Conservation (phyloP, 2,329 filamentous ascomycete species). For the Alternaria panax region DNA sequence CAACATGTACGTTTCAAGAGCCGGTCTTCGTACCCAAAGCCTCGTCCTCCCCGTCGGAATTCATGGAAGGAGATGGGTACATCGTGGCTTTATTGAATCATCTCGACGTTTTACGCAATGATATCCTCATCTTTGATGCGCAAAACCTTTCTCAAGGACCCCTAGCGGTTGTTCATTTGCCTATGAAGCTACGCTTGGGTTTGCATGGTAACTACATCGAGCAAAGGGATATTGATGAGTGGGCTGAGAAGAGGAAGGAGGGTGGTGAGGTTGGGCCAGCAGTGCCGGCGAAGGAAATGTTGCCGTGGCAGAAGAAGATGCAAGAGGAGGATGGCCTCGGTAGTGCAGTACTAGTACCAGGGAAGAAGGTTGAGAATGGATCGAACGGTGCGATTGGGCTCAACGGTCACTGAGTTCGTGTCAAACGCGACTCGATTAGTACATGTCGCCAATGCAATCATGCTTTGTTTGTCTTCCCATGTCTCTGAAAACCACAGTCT, state of each 20-base stretch:
- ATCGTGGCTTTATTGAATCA: slow-evolving; percentile 55
- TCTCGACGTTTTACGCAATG: slow-evolving; percentile 51
- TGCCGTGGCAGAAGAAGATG: slow-evolving; percentile 43
- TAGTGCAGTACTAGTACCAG: slow-evolving; percentile 3
- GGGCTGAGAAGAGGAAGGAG: slow-evolving; percentile 38
- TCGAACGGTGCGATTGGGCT: background rate
- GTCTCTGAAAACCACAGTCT: background rate
- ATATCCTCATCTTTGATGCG: slow-evolving; percentile 55
- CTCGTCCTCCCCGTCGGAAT: slow-evolving; percentile 33
- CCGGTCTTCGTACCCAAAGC: slow-evolving; percentile 60
- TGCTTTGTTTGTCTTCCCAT: background rate
- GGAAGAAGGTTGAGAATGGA: background rate
- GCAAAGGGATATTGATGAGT: slow-evolving; percentile 40
- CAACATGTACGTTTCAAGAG: slow-evolving; percentile 59
- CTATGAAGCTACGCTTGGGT: slow-evolving; percentile 44
- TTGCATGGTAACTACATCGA: slow-evolving; percentile 46
- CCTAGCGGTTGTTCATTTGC: slow-evolving; percentile 52
- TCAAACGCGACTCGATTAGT: background rate
- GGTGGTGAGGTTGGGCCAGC: slow-evolving; percentile 38
- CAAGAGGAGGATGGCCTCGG: slow-evolving; percentile 23
- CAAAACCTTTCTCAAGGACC: slow-evolving; percentile 48
- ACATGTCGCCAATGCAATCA: background rate
- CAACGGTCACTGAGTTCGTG: background rate
- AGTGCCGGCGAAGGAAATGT: slow-evolving; percentile 27
- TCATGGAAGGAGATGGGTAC: slow-evolving; percentile 60